phyloP scores from a whole-genome alignment of 176 grass and related monocot genomes.

The Triticum monococcum region DNA sequence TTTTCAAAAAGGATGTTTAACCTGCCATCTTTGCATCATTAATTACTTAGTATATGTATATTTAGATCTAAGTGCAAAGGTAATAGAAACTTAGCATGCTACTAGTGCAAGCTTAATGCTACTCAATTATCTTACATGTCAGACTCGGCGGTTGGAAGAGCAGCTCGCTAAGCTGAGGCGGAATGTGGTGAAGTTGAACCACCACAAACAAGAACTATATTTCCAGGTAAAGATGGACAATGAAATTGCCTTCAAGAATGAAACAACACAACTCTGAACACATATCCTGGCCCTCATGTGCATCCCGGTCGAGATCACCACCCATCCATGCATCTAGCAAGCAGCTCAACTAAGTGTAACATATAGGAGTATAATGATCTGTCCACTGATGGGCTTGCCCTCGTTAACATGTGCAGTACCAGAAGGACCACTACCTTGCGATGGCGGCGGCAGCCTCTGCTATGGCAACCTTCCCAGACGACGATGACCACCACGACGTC shows the following conservation, averaged over 20 bases:
- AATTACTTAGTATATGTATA: no score
- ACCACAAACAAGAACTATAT: slow-evolving; percentile 44
- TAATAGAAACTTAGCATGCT: no score
- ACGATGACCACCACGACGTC: neutral
- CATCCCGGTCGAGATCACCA: neutral
- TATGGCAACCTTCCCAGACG: neutral
- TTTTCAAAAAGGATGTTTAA: no score
- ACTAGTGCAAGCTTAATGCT: neutral
- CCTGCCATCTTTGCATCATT: no score
- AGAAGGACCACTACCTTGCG: neutral
- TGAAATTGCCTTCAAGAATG: no score
- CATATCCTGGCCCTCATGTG: slow-evolving; percentile 28
- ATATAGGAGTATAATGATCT: no score
- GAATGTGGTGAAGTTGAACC: slow-evolving; percentile 45
- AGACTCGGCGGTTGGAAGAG: slow-evolving; percentile 48
- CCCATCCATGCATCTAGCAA: no score
- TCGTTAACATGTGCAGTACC: slow-evolving; percentile 24
- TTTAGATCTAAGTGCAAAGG: no score
- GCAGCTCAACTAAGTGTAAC: no score
- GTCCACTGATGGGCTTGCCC: neutral
- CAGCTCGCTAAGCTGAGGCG: slow-evolving; percentile 47
- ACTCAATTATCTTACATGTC: neutral
- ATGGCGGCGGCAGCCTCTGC: neutral
- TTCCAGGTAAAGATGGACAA: slow-evolving; percentile 33
- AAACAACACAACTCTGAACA: neutral